phyloP scores from a whole-genome alignment of 768 basidiomycete species.

The Tricholoma matsutake region DNA sequence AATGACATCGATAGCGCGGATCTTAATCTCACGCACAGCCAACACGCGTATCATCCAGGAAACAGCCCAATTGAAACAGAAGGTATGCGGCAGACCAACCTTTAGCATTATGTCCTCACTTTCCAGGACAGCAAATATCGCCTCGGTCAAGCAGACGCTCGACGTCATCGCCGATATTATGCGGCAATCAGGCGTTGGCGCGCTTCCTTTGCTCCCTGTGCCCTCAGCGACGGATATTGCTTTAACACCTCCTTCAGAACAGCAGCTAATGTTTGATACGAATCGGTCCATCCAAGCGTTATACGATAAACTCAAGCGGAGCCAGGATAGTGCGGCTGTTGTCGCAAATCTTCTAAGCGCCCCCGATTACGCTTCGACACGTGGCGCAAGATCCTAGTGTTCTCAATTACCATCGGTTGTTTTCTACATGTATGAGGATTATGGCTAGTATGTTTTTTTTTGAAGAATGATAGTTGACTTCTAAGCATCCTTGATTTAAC shows the following conservation, averaged over 20 bases:
- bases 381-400: not conserved
- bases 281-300: slow-evolving; percentile 39
- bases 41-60: slow-evolving; percentile 58
- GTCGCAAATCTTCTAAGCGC: slow-evolving; percentile 36
- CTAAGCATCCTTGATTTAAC: too few relatives aligned
- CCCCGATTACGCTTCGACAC: slow-evolving; percentile 3
- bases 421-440: not conserved
- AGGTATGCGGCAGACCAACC: slow-evolving; percentile 30
- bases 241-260: slow-evolving; percentile 39
- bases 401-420: not conserved
- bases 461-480: too few relatives aligned
- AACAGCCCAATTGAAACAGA: slow-evolving; percentile 53
- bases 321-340: slow-evolving; percentile 55
- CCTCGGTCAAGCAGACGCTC: slow-evolving; percentile 49
- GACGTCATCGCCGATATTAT: slow-evolving; percentile 45
- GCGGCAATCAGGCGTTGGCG: slow-evolving; percentile 62
- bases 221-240: slow-evolving; percentile 8
- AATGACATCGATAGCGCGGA: not conserved
- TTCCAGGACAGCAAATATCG: slow-evolving; percentile 40
- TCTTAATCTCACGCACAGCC: slow-evolving; percentile 31
- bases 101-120: not conserved
- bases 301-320: slow-evolving; percentile 50
- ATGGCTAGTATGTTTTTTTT: too few relatives aligned
- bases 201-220: slow-evolving; percentile 47
- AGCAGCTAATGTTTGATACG: slow-evolving; percentile 42